Evolutionary conservation across 2,329 filamentous ascomycete genomes (phyloP).

Genomic region (Chaetomiaceae sp.): DNA sequence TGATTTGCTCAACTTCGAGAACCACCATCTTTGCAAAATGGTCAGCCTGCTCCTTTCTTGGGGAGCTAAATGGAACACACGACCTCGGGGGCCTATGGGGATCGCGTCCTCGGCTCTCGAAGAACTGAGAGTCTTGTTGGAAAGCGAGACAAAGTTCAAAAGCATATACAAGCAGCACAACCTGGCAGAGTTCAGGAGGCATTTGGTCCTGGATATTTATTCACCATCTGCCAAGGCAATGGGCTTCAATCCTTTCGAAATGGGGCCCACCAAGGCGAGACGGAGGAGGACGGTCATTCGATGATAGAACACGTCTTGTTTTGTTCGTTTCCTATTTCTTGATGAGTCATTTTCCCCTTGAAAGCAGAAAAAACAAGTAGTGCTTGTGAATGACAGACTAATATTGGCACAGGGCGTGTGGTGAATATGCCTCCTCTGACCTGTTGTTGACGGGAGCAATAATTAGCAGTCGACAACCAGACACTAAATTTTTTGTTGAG

Average conservation of each 20-base stretch:
- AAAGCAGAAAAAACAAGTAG: too few species aligned
- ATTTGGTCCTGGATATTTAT: not conserved
- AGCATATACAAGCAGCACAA: not conserved
- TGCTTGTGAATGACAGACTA: too few species aligned
- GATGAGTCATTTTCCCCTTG: too few species aligned
- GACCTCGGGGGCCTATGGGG: too few species aligned
- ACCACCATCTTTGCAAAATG: not conserved
- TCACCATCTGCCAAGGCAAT: too few species aligned
- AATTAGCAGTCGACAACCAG: too few species aligned
- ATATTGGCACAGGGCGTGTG: too few species aligned
- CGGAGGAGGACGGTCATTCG: too few species aligned
- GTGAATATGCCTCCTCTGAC: too few species aligned
- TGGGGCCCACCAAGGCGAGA: not conserved
- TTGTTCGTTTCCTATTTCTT: too few species aligned
- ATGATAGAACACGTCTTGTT: not conserved
- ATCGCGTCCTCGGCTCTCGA: not conserved
- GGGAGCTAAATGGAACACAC: conserved; percentile 1
- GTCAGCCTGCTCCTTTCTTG: not conserved
- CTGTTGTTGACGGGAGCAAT: too few species aligned
- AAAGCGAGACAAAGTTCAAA: not conserved
- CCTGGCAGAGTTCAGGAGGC: not conserved
- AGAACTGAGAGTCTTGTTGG: not conserved
- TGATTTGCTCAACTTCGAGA: not conserved
- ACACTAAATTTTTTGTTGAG: too few species aligned
- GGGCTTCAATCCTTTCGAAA: conserved; percentile 4